phyloP scores from a whole-genome alignment of 768 basidiomycete species.

The Calocera viscosa region DNA sequence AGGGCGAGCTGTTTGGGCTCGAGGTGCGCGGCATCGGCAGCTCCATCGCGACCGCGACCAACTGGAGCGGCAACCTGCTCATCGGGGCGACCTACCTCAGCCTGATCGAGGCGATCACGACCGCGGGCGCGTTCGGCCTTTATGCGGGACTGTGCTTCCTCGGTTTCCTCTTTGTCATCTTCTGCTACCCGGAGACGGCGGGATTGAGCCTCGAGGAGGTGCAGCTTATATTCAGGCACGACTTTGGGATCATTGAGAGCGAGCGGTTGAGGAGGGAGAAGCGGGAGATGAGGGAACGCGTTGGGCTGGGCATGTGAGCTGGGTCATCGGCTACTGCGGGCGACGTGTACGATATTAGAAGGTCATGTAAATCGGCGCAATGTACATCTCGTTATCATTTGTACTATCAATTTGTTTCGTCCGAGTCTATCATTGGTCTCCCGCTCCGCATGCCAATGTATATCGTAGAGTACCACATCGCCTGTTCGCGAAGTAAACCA shows the following conservation, averaged over 20 bases:
- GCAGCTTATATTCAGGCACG: slow-evolving; percentile 45
- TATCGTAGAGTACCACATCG: too few species aligned
- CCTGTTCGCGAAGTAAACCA: too few species aligned
- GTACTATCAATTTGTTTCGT: too few species aligned
- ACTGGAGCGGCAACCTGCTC: slow-evolving; percentile 66
- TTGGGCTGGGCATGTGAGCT: background rate
- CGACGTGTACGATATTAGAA: too few species aligned
- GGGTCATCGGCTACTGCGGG: too few species aligned
- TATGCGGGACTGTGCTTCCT: slow-evolving; percentile 61
- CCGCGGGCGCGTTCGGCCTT: slow-evolving; percentile 63
- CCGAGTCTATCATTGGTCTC: too few species aligned
- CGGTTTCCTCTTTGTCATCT: slow-evolving; percentile 54
- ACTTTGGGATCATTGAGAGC: slow-evolving; percentile 54
- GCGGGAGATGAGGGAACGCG: background rate
- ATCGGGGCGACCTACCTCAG: slow-evolving; percentile 71
- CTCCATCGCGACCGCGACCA: slow-evolving; percentile 59
- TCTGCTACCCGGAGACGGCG: slow-evolving; percentile 69
- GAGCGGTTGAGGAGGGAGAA: slow-evolving; percentile 37
- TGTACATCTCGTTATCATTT: too few species aligned
- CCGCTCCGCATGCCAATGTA: too few species aligned
- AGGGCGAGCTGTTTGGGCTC: slow-evolving; percentile 68
- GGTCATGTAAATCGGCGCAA: too few species aligned
- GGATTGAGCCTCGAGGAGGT: slow-evolving; percentile 63
- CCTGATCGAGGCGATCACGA: slow-evolving; percentile 60
- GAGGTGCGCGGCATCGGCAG: slow-evolving; percentile 73